Evolutionary conservation across 2,329 filamentous ascomycete species (phyloP), one percentile per base, ranked within the genome.

Genomic region (Orbilia javanica): DNA sequence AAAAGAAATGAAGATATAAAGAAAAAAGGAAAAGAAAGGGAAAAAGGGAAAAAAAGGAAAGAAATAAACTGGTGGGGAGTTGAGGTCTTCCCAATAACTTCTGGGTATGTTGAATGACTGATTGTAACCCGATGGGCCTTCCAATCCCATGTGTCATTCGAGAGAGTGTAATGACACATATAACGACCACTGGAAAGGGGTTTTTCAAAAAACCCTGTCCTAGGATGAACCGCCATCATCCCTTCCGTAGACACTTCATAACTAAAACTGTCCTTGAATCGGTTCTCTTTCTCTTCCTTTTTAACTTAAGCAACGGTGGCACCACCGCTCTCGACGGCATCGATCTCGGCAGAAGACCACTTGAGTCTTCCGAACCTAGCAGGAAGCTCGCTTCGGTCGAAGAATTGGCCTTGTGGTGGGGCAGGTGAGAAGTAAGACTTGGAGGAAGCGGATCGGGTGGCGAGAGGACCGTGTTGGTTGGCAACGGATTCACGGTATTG

Each of bases 251-350:
- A 42, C n/a, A n/a, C 34, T 36, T 10, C 34, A 10, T 11, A 10
- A 36, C 36, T 13, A 39, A n/a, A 39, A 39, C 36, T 11, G 4
- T 15, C 11, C 36, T 15, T 13, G n/a, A 36, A 36, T 48, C 18
- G 20, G 10, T 50, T 27, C 5, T 10, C 3, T 48, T 25, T 48
- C 13, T 13, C 20, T 13, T n/a, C n/a, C 20, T 13, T 13, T 52
- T 13, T 34, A 10, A 20, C 81, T 83, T 84, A 89, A 79, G 85
- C 87, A 81, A 86, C 88, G 82, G 89, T 91, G 36, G 95, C 96
- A 72, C 96, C 96, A 69, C 94, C 96, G 70, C 93, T 96, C 89
- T 97, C 94, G 83, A 99, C 89, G 22, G 94, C 94, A 85, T 98
- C 96, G 78, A 99, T 99, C 88, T 99, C 96, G 50, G 90, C 90